Base-by-base conservation (phyloP, 225 moss, liverwort and hornwort genomes). In the Bryoerythrophyllum caledonicum region DNA sequence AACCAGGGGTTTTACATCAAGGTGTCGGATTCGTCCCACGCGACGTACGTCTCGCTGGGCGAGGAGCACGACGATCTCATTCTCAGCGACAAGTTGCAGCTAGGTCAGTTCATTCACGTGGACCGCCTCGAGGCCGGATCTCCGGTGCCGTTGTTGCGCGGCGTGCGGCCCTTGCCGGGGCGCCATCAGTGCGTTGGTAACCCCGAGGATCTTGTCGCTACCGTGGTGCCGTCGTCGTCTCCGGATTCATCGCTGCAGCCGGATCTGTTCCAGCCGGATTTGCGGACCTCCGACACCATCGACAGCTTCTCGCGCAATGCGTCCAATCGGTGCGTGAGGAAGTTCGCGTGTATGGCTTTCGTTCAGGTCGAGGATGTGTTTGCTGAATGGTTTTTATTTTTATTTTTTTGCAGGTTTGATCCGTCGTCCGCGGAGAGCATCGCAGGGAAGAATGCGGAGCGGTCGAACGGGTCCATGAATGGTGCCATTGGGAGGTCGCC, bases 41-140 rank as follows among this genome's bases (percentile, higher is more conserved):
- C 88, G 41, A 88, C 85, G 4, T 88, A 88, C 10, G 88, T 88
- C 11, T 88, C 88, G 0, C 69, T 88, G 19, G 88, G 80, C 28
- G 85, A 82, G 73, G 88, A 88, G 78, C 88, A 88, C 56, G 85
- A 85, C 59, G 88, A 88, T 76, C 76, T 88, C 61, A 88, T 88
- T 61, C 67, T 88, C 21, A 88, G 88, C 51, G 88, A 88, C 65
- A 85, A 88, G 73, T 60, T 88, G 62, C 88, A 88, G 68, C 85
- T 88, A 3, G 88, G 88, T 16, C 88, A 88, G 78, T 88, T 85
- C 58, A 85, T 88, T 80, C 85, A 88, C 44, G 88, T 88, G 57
- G 88, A 88, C 62, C 65, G 85, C 13, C 80, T 88, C 19, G 88
- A 88, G 65, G 85, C 82, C 3, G 88, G 82, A 37, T 85, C 85